These are phyloP conservation scores for Pseudocercospora pini-densiflorae DNA, from an alignment of 2,329 filamentous ascomycete species.

Conservation along the genomic window DNA sequence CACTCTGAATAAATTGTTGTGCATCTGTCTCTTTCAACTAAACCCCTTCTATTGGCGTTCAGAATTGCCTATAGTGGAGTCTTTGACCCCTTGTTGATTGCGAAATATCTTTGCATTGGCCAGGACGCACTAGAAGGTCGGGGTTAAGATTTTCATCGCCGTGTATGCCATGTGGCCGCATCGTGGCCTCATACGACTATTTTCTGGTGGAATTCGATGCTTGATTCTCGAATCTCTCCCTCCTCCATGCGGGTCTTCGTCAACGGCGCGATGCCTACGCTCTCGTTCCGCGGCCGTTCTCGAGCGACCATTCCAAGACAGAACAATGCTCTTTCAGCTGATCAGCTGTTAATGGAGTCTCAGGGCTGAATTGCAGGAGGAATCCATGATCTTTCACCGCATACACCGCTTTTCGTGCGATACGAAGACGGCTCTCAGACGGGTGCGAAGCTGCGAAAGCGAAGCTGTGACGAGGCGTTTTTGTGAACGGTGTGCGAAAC, in stretches of 20 bases:
- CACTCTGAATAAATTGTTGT: background rate
- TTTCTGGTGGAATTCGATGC: background rate
- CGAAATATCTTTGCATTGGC: no score
- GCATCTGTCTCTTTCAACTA: background rate
- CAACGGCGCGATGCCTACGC: background rate
- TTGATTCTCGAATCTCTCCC: background rate
- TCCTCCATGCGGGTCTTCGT: background rate
- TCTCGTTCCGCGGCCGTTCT: background rate
- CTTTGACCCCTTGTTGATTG: background rate
- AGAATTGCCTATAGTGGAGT: background rate
- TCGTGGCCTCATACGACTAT: background rate
- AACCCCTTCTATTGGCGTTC: background rate
- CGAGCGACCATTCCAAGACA: background rate
- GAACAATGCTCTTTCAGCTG: background rate
- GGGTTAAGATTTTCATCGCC: background rate
- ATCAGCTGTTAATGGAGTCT: background rate
- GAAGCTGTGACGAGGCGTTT: background rate
- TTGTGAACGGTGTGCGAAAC: background rate
- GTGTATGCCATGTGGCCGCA: background rate
- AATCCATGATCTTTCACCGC: background rate
- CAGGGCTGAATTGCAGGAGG: background rate
- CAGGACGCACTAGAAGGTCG: background rate
- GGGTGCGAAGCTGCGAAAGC: background rate
- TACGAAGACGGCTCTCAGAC: background rate
- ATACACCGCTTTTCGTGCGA: background rate